Evolutionary conservation across 1,284 basidiomycete species (phyloP).

Genomic region (Takashimella koratensis): DNA sequence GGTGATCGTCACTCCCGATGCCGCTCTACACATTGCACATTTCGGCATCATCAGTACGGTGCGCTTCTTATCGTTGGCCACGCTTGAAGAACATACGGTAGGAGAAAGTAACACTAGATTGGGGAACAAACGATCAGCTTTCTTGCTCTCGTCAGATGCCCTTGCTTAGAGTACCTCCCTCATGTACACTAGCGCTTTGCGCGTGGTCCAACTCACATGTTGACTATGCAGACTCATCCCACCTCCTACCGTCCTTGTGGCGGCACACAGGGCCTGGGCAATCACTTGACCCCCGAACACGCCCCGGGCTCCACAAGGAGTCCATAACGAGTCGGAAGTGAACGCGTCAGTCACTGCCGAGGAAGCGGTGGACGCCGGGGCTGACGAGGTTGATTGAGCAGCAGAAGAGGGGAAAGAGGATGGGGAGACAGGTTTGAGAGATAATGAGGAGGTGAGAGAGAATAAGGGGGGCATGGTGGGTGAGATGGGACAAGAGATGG

Average conservation of each 20-base stretch:
- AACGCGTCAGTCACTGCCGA: slow-evolving; percentile 50
- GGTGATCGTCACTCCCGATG: slow-evolving; percentile 70
- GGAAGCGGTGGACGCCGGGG: slow-evolving; percentile 10
- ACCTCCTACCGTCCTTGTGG: slow-evolving; percentile 69
- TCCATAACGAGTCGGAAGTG: slow-evolving; percentile 67
- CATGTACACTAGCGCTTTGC: too few relatives aligned
- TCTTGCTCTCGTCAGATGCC: too few relatives aligned
- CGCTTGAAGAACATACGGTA: slow-evolving; percentile 32
- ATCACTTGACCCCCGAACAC: slow-evolving; percentile 86
- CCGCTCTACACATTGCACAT: slow-evolving; percentile 56
- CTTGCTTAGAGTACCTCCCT: too few relatives aligned
- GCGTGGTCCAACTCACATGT: slow-evolving; percentile 66
- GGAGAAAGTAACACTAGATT: slow-evolving; percentile 48
- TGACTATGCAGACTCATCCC: slow-evolving; percentile 57
- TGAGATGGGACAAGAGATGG: not conserved
- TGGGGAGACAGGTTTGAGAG: slow-evolving; percentile 8
- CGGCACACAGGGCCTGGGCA: slow-evolving; percentile 76
- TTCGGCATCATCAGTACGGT: not conserved
- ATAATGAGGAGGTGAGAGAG: slow-evolving; percentile 14
- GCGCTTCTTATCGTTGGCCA: too few relatives aligned
- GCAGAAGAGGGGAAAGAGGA: slow-evolving; percentile 12
- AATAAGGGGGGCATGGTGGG: slow-evolving; percentile 4
- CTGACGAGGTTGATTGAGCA: slow-evolving; percentile 12
- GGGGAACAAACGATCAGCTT: too few relatives aligned
- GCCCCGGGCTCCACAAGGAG: slow-evolving; percentile 64